A percentile compares a stretch with the other conserved stretches of the same genome.
Evolutionary conservation across 2,329 filamentous ascomycete species (phyloP).

Genomic region (Diaporthe capsici): DNA sequence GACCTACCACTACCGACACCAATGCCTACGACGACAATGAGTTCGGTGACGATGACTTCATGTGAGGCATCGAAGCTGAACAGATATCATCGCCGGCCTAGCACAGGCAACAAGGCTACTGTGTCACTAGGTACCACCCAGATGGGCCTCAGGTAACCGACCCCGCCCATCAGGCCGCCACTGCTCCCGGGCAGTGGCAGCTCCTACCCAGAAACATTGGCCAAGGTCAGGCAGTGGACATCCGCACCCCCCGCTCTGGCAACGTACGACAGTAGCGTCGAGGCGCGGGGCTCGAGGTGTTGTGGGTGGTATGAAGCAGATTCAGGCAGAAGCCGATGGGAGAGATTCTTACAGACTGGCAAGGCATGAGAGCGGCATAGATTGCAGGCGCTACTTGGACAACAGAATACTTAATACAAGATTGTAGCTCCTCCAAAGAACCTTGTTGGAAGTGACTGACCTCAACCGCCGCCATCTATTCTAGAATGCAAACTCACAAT

Average conservation of each 20-base stretch:
- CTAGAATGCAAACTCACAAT: conserved; percentile 29
- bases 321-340: neutral
- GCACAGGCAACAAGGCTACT: neutral
- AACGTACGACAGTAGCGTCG: neutral
- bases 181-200: neutral
- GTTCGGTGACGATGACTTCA: conserved; percentile 77
- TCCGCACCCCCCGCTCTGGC: neutral
- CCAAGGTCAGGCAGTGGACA: conserved; percentile 5
- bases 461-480: neutral
- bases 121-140: neutral
- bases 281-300: neutral
- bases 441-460: neutral
- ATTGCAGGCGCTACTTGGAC: conserved; percentile 27
- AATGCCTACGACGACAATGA: conserved; percentile 80
- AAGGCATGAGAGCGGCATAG: conserved; percentile 14
- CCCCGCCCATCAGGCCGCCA: neutral
- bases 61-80: conserved; percentile 33
- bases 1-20: conserved; percentile 74
- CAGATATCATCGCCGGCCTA: conserved; percentile 9
- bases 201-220: neutral
- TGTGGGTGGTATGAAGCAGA: conserved; percentile 3
- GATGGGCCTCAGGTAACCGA: neutral
- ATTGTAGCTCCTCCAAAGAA: neutral
- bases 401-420: conserved; percentile 32
- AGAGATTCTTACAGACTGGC: neutral